Evolutionary conservation across 2,329 filamentous ascomycete genomes (phyloP).

Genomic region (Colletotrichum paranaense): DNA sequence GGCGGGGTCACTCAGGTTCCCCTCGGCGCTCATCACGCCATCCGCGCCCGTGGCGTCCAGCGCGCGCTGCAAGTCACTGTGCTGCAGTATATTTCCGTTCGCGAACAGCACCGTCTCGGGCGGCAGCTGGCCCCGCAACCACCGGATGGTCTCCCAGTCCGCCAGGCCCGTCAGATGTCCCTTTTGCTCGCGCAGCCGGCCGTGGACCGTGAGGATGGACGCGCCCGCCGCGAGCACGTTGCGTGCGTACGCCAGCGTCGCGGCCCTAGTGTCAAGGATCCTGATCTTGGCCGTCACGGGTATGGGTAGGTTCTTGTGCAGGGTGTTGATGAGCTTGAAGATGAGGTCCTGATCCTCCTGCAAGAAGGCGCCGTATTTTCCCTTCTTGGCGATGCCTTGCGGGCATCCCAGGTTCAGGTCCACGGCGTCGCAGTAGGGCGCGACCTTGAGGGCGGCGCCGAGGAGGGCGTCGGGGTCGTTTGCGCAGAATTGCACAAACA

Average conservation of each 20-base stretch:
- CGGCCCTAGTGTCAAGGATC: constrained; percentile 86
- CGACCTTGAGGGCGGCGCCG: constrained; percentile 79
- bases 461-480: constrained; percentile 87
- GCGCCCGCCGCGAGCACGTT: constrained; percentile 90
- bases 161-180: constrained; percentile 94
- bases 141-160: constrained; percentile 89
- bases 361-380: constrained; percentile 92
- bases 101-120: constrained; percentile 93
- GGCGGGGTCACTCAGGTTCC: constrained; percentile 90
- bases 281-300: constrained; percentile 97
- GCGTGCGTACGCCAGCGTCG: constrained; percentile 87
- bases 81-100: constrained; percentile 91
- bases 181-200: constrained; percentile 89
- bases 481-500: constrained; percentile 97
- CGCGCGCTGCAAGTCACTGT: constrained; percentile 81
- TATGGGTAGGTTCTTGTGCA: constrained; percentile 81
- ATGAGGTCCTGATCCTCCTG: constrained; percentile 93
- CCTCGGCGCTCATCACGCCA: constrained; percentile 95
- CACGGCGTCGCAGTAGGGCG: constrained; percentile 92
- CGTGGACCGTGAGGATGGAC: constrained; percentile 94
- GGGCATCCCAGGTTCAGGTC: constrained; percentile 97
- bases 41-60: constrained; percentile 88
- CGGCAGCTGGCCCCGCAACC: constrained; percentile 84
- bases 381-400: constrained; percentile 91
- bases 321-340: constrained; percentile 81